Percentiles rank a stretch among this genome's conserved stretches.
Conservation (phyloP, 169 alveolate genomes). For the Plasmodium ovale region DNA sequence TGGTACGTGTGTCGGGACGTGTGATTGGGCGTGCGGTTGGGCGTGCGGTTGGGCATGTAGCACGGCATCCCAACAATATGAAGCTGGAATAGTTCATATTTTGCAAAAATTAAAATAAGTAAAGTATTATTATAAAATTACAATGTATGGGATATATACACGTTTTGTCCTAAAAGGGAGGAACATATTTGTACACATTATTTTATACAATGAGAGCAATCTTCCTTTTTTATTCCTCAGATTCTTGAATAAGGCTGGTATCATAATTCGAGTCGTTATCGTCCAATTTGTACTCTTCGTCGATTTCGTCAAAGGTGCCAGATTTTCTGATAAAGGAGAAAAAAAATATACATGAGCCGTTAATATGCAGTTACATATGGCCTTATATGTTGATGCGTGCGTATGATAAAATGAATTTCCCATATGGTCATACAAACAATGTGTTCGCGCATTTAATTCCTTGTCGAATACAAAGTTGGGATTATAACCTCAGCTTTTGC, state of each 20-base stretch:
- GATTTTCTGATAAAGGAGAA: constrained; percentile 51
- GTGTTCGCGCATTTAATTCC: not conserved
- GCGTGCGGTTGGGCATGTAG: too few relatives aligned
- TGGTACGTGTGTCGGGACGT: too few relatives aligned
- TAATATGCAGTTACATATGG: not conserved
- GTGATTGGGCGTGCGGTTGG: too few relatives aligned
- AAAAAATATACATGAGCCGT: not conserved
- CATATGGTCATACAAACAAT: too few relatives aligned
- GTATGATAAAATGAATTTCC: not conserved
- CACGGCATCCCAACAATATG: too few relatives aligned
- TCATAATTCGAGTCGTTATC: constrained; percentile 50
- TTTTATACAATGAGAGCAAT: too few relatives aligned
- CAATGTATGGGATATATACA: not conserved
- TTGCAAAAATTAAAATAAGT: too few relatives aligned
- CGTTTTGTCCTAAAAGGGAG: not conserved
- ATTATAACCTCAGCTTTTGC: constrained; percentile 62
- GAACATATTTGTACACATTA: not conserved
- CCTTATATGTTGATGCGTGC: not conserved
- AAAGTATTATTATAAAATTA: too few relatives aligned
- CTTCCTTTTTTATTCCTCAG: constrained; percentile 29
- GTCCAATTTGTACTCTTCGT: constrained; percentile 48
- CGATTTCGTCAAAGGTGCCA: constrained; percentile 70
- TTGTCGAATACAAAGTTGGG: not conserved
- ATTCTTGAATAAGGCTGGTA: constrained; percentile 1
- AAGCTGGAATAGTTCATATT: too few relatives aligned